phyloP scores from a whole-genome alignment of 192 early-diverging fungal genomes.

The Pilobolus umbonatus region DNA sequence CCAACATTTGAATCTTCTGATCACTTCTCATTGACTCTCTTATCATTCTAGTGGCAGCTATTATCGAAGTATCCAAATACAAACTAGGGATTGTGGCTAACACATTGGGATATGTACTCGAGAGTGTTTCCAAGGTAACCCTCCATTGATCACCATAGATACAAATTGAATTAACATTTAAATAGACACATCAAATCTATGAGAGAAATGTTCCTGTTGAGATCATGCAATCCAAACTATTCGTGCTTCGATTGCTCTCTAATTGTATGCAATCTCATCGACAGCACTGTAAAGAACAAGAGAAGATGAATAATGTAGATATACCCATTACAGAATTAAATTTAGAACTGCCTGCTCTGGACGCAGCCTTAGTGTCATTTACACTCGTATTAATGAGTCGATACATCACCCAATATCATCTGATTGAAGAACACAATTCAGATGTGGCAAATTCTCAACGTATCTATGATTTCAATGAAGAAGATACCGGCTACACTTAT shows the following conservation, averaged over 20 bases:
- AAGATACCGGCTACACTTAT: neutral
- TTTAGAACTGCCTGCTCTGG: slow-evolving; percentile 65
- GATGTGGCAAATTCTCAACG: neutral
- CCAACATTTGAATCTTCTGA: neutral
- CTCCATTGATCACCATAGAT: too few species aligned
- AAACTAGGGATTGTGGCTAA: slow-evolving; percentile 61
- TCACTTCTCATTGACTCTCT: neutral
- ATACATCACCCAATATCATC: slow-evolving; percentile 18
- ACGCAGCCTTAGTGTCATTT: slow-evolving; percentile 48
- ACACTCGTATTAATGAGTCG: slow-evolving; percentile 14
- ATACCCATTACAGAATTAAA: neutral
- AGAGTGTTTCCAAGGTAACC: slow-evolving; percentile 63
- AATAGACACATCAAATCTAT: slow-evolving; percentile 18
- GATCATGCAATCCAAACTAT: slow-evolving; percentile 75
- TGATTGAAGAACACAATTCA: slow-evolving; percentile 17
- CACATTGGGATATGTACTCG: slow-evolving; percentile 63
- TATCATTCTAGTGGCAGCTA: slow-evolving; percentile 47
- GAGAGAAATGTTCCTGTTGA: slow-evolving; percentile 53
- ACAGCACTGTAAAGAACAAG: slow-evolving; percentile 54
- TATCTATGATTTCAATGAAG: neutral
- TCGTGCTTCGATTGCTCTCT: slow-evolving; percentile 75
- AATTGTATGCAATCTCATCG: slow-evolving; percentile 82
- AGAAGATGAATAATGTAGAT: neutral
- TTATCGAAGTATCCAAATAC: slow-evolving; percentile 69
- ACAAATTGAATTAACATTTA: neutral